Evolutionary conservation across 2,329 filamentous ascomycete genomes (phyloP), one percentile per base, ranked within the genome.

Genomic region (Stachybotrys elegans): DNA sequence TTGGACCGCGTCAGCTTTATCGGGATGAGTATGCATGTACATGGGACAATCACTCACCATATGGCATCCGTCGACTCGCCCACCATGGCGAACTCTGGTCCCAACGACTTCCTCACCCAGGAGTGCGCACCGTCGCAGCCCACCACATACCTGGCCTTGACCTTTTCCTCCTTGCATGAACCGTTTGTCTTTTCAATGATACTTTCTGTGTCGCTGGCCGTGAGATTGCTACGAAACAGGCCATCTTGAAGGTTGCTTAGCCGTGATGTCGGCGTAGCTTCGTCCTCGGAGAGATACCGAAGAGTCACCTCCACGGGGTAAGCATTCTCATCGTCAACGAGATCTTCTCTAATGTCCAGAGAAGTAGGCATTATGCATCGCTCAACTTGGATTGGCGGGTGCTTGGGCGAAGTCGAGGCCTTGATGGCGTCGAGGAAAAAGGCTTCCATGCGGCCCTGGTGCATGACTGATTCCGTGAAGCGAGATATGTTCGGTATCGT

Each of bases 401-500:
- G 50, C 2, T 46, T 46, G 2, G 44, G 35, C 11, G 75, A 71
- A 3, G 73, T 75, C 52, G 76, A 61, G 43, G 76, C 63, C 49
- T 72, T 71, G 42, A 85, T 76, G 37, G 75, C 73, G 48, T 85
- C 80, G 0, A 84, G 67, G 52, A 86, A 81, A 57, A 83, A 84
- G 1, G 73, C 68, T 56, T 88, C 84, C 47, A 88, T 79, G 2
- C 83, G 76, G 4, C 83, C 85, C 62, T 89, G 85, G 52, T 87
- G 84, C 31, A 90, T 60, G 4, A 86, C 79, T 4, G 81, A 75
- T 56, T 88, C 76, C 43, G 78, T 76, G 53, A 85, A 86, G 13
- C 74, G 73, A 19, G 73, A 81, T 40, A 84, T 68, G 2, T 77
- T 79, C 2, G 73, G 70, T 42, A 77, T 75, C 1, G 76, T 82